Evolutionary conservation across 257 asterid species (phyloP).

Genomic region (Solanum sparsipilum): DNA sequence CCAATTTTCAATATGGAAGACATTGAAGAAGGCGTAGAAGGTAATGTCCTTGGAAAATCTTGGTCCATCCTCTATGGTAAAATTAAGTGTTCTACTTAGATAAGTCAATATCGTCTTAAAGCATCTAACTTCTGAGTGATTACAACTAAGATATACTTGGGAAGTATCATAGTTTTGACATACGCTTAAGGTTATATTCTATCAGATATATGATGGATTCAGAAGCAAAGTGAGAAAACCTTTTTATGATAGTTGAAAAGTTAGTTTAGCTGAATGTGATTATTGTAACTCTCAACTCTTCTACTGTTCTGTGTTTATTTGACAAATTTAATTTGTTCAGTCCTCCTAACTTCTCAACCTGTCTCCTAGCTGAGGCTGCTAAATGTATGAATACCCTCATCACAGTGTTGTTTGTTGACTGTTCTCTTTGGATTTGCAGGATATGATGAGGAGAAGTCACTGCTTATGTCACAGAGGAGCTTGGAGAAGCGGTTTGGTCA

Average conservation of each 20-base stretch:
- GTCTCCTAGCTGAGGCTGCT: not conserved
- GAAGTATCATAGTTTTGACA: not conserved
- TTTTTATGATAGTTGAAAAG: not conserved
- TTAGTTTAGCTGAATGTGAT: not conserved
- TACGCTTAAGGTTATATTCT: not conserved
- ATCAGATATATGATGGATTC: not conserved
- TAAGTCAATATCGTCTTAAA: not conserved
- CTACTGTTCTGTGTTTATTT: not conserved
- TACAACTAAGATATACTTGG: not conserved
- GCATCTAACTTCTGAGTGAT: not conserved
- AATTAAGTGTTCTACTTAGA: not conserved
- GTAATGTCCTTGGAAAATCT: slow-evolving; percentile 15
- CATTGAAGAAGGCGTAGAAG: slow-evolving; percentile 86
- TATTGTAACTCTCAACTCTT: not conserved
- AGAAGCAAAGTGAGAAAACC: not conserved
- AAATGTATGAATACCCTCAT: not conserved
- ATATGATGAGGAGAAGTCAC: slow-evolving; percentile 79
- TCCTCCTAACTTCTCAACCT: not conserved
- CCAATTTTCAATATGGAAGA: slow-evolving; percentile 79
- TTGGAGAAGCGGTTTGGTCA: slow-evolving; percentile 94
- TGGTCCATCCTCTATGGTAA: not conserved
- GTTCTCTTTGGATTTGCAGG: slow-evolving; percentile 37
- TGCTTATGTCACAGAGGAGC: slow-evolving; percentile 88
- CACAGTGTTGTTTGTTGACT: not conserved
- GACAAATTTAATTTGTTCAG: not conserved